These are phyloP conservation scores for Venturia aucupariae DNA, from an alignment of 2,329 filamentous ascomycete genomes.

Conservation along the genomic window DNA sequence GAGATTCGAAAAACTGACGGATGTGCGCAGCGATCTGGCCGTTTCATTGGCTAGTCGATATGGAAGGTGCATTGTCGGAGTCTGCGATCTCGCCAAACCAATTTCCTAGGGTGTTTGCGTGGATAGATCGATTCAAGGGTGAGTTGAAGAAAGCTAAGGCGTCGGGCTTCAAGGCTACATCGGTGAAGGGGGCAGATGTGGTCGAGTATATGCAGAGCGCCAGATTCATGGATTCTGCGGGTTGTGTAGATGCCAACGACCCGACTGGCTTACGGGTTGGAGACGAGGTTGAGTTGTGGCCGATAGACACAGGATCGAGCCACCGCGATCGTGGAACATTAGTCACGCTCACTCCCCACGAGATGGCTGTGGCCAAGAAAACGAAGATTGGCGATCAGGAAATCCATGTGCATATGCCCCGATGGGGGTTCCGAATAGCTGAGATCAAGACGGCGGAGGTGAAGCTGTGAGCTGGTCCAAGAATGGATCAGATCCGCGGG, in stretches of 20 bases:
- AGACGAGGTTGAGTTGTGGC: constrained; percentile 48
- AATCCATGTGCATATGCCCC: constrained; percentile 52
- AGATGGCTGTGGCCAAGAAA: constrained; percentile 50
- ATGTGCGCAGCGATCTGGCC: constrained; percentile 49
- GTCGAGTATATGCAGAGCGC: constrained; percentile 38
- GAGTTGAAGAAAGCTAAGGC: constrained; percentile 37
- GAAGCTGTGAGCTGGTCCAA: not conserved
- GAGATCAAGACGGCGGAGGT: constrained; percentile 10
- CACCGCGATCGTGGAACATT: constrained; percentile 50
- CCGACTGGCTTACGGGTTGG: constrained; percentile 45
- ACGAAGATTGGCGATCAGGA: constrained; percentile 31
- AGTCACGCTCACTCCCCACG: constrained; percentile 41
- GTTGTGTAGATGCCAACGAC: constrained; percentile 41
- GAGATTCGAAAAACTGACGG: constrained; percentile 1
- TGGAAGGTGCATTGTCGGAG: constrained; percentile 47
- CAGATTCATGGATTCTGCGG: constrained; percentile 38
- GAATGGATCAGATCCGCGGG: not conserved
- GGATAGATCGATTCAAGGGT: constrained; percentile 52
- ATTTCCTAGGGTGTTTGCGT: constrained; percentile 54
- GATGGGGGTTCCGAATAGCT: constrained; percentile 48
- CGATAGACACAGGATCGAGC: constrained; percentile 52
- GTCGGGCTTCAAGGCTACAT: constrained; percentile 31
- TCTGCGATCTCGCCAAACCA: constrained; percentile 41
- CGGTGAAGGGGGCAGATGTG: constrained; percentile 47
- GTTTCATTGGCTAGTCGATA: constrained; percentile 53